Percentiles rank a stretch among this genome's conserved stretches.
phyloP scores from a whole-genome alignment of 352 stramenopile species.

The Globisporangium spinosum region DNA sequence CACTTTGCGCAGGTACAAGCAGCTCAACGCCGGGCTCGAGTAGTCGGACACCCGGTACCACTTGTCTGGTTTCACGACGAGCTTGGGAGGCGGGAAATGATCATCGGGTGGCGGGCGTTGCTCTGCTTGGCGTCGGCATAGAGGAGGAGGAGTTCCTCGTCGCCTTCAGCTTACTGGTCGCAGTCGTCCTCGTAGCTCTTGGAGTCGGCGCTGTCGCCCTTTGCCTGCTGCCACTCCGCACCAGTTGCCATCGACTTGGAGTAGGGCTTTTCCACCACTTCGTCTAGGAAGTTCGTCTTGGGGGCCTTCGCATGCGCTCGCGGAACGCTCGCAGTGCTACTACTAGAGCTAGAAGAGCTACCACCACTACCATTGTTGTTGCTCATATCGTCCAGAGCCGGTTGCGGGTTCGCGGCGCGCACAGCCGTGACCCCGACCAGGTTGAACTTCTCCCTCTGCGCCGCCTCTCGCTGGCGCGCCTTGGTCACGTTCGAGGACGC shows the following conservation, averaged over 20 bases:
- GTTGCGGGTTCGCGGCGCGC: conserved; percentile 21
- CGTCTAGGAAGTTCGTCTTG: conserved; percentile 71
- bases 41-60: conserved; percentile 71
- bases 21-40: conserved; percentile 42
- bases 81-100: conserved; percentile 45
- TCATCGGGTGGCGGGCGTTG: background rate
- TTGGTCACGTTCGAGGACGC: conserved; percentile 30
- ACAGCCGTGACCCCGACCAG: conserved; percentile 60
- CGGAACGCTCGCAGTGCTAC: conserved; percentile 29
- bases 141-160: conserved; percentile 22
- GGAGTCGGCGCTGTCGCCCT: conserved; percentile 17
- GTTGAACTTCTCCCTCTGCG: conserved; percentile 49
- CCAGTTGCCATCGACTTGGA: conserved; percentile 22
- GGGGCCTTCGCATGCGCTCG: conserved; percentile 43
- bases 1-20: conserved; percentile 63
- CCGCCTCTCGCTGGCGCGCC: conserved; percentile 47
- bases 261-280: conserved; percentile 49
- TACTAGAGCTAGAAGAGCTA: background rate
- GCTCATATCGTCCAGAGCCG: conserved; percentile 2
- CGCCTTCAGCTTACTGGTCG: conserved; percentile 17
- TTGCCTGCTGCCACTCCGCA: conserved; percentile 18
- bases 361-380: background rate
- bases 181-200: conserved; percentile 12
- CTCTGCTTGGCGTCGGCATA: conserved; percentile 13
- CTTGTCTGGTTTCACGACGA: conserved; percentile 74